phyloP scores from a whole-genome alignment of 805 yeast genomes.

The Pichia thaimueangensis region DNA sequence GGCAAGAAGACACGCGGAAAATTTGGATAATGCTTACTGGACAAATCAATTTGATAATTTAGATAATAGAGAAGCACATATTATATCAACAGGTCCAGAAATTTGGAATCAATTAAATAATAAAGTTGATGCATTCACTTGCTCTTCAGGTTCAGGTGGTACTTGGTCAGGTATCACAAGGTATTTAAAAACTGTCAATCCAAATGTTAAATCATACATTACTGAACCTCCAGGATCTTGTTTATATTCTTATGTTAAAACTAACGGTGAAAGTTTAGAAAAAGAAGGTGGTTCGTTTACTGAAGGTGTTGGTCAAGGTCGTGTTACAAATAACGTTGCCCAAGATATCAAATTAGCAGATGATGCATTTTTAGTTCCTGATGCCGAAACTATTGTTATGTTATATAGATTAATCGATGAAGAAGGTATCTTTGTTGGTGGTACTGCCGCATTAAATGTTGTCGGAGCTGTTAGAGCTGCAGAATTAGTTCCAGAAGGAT shows the following conservation, averaged over 20 bases:
- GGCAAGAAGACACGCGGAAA: slow-evolving; percentile 79
- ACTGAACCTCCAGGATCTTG: slow-evolving; percentile 96
- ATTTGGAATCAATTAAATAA: slow-evolving; percentile 83
- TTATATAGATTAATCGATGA: slow-evolving; percentile 75
- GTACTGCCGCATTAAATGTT: slow-evolving; percentile 85
- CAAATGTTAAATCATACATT: slow-evolving; percentile 54
- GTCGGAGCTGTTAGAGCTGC: slow-evolving; percentile 84
- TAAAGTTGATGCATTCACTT: slow-evolving; percentile 79
- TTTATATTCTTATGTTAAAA: slow-evolving; percentile 67
- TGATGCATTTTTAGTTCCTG: slow-evolving; percentile 74
- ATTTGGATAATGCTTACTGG: slow-evolving; percentile 77
- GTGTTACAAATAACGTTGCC: slow-evolving; percentile 76
- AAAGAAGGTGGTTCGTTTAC: slow-evolving; percentile 83
- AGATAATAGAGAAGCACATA: slow-evolving; percentile 85
- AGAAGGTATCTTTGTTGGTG: slow-evolving; percentile 88
- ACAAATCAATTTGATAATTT: slow-evolving; percentile 89
- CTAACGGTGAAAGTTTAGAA: slow-evolving; percentile 60
- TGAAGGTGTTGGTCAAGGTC: slow-evolving; percentile 95
- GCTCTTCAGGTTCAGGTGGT: slow-evolving; percentile 92
- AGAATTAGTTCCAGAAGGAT: slow-evolving; percentile 61
- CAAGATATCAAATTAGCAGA: slow-evolving; percentile 70
- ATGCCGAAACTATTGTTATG: slow-evolving; percentile 78
- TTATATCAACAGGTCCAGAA: slow-evolving; percentile 89
- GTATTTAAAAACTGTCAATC: slow-evolving; percentile 64
- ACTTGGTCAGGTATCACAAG: slow-evolving; percentile 83